Percentiles rank a stretch among this genome's conserved stretches.
phyloP scores from a whole-genome alignment of 768 basidiomycete genomes.

The Asterophora lycoperdoides region DNA sequence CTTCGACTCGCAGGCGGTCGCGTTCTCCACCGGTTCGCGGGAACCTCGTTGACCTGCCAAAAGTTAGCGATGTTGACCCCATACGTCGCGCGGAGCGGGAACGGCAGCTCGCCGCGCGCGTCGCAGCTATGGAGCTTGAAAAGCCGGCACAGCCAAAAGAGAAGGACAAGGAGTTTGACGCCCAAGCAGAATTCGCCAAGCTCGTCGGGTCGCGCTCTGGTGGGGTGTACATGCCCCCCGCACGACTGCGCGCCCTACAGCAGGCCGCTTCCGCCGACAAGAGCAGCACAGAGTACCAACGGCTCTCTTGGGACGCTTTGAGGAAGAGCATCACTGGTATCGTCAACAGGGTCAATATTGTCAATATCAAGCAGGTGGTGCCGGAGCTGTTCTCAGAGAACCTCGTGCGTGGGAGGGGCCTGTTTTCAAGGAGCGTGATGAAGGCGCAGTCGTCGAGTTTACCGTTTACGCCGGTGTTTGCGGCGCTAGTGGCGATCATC shows the following conservation, averaged over 20 bases:
- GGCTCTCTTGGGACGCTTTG: constrained; percentile 95
- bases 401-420: constrained; percentile 85
- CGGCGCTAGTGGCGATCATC: constrained; percentile 88
- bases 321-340: constrained; percentile 98
- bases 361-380: constrained; percentile 92
- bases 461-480: constrained; percentile 97
- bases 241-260: constrained; percentile 86
- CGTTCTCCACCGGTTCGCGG: constrained; percentile 34
- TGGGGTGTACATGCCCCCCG: constrained; percentile 96
- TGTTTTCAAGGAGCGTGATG: constrained; percentile 95
- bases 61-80: constrained; percentile 72
- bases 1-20: constrained; percentile 42
- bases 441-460: constrained; percentile 96
- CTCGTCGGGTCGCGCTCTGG: constrained; percentile 78
- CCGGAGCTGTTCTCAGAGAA: constrained; percentile 93
- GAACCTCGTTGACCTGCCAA: constrained; percentile 24
- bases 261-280: constrained; percentile 81
- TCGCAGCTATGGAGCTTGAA: constrained; percentile 66
- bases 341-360: constrained; percentile 96
- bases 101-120: constrained; percentile 67
- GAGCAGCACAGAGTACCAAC: constrained; percentile 83
- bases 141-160: constrained; percentile 51
- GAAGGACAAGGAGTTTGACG: constrained; percentile 56
- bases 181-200: constrained; percentile 87
- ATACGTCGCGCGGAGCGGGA: constrained; percentile 73